Percentiles rank a stretch among this genome's conserved stretches.
These are phyloP conservation scores for Phytophthora multivora DNA, from an alignment of 352 stramenopile species.

Conservation along the genomic window DNA sequence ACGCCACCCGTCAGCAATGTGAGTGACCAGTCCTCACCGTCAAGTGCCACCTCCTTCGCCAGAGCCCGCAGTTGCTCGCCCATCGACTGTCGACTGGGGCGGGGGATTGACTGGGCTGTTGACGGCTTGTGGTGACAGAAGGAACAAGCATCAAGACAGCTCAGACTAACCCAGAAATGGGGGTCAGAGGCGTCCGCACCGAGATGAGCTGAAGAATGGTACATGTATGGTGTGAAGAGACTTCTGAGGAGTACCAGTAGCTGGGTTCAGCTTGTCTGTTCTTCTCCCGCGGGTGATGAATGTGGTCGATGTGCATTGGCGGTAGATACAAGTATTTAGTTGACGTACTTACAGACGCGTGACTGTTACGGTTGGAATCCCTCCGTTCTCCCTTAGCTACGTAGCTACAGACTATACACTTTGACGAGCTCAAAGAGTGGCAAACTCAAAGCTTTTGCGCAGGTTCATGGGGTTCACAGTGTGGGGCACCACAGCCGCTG, in stretches of 20 bases:
- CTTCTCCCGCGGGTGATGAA: conserved; percentile 16
- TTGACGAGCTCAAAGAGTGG: conserved; percentile 24
- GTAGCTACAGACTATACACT: conserved; percentile 25
- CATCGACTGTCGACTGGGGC: conserved; percentile 13
- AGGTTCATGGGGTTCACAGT: conserved; percentile 16
- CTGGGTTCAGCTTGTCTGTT: neutral
- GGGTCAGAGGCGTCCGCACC: conserved; percentile 5
- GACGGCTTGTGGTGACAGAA: neutral
- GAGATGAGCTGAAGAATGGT: conserved; percentile 7
- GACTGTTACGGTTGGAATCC: conserved; percentile 2
- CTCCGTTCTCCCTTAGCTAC: neutral
- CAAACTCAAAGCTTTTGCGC: conserved; percentile 44
- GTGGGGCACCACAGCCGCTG: conserved; percentile 15
- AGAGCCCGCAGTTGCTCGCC: neutral
- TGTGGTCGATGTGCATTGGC: neutral
- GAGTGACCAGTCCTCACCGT: conserved; percentile 1
- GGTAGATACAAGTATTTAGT: conserved; percentile 25
- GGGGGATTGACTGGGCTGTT: neutral
- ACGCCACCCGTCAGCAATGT: conserved; percentile 1
- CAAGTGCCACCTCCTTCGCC: neutral
- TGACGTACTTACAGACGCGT: conserved; percentile 29
- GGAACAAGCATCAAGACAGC: neutral
- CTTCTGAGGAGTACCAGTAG: neutral
- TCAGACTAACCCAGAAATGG: conserved; percentile 1
- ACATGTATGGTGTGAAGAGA: conserved; percentile 15